Conservation (phyloP, 805 yeast species). For the Wickerhamomyces alni region DNA sequence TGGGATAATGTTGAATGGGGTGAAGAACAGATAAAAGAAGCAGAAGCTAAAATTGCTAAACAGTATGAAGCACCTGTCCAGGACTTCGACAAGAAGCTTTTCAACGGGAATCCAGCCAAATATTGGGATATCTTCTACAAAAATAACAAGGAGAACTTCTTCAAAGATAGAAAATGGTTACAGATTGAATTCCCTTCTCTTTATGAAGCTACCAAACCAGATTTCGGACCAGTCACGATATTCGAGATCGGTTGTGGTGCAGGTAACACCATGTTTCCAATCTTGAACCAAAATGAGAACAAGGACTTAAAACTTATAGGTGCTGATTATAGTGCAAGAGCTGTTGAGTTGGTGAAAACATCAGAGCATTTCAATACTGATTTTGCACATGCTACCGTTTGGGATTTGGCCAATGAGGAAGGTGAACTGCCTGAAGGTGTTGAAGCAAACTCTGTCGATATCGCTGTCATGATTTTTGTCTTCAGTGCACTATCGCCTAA, state of each 20-base stretch:
- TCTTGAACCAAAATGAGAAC: conserved; percentile 76
- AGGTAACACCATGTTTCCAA: conserved; percentile 93
- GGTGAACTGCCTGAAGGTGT: conserved; percentile 78
- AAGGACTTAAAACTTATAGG: conserved; percentile 70
- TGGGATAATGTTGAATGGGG: conserved; percentile 98
- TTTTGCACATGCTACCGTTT: conserved; percentile 76
- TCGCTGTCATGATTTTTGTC: conserved; percentile 92
- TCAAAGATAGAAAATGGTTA: conserved; percentile 95
- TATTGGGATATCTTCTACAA: conserved; percentile 95
- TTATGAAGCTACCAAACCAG: conserved; percentile 69
- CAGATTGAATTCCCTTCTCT: conserved; percentile 88
- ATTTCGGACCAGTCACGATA: conserved; percentile 64
- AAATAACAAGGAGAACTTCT: conserved; percentile 87
- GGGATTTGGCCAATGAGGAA: conserved; percentile 86
- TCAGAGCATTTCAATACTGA: conserved; percentile 55
- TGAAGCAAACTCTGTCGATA: conserved; percentile 76
- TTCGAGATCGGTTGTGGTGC: conserved; percentile 98
- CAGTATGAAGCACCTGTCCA: conserved; percentile 83
- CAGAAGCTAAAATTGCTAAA: conserved; percentile 63
- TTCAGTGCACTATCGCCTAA: conserved; percentile 87
- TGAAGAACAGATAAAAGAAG: conserved; percentile 73
- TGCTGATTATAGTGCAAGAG: conserved; percentile 85
- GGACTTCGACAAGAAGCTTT: conserved; percentile 75
- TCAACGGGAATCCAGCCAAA: conserved; percentile 81
- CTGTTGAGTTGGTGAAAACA: conserved; percentile 75